These are phyloP conservation scores for Buddleja alternifolia DNA, from an alignment of 257 asterid genomes.

Conservation along the genomic window DNA sequence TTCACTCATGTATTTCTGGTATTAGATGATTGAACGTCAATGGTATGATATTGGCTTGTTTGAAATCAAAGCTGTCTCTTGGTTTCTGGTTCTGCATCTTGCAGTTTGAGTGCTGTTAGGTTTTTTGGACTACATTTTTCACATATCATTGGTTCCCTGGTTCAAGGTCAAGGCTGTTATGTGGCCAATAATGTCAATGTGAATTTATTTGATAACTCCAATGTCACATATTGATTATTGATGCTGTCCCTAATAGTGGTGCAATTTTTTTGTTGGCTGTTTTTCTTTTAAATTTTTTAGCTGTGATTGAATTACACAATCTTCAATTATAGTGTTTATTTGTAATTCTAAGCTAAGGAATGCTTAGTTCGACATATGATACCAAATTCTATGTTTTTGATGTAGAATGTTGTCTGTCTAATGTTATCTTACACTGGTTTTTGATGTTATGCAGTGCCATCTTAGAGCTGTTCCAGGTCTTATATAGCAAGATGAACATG, in stretches of 20 bases:
- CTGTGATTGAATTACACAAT: background rate
- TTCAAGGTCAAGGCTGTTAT: no score
- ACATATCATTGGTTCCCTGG: no score
- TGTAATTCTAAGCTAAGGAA: background rate
- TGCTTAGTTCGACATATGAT: background rate
- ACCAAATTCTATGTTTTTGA: background rate
- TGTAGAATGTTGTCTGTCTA: background rate
- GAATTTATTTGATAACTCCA: no score
- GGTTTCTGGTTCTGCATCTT: background rate
- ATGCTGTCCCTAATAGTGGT: no score
- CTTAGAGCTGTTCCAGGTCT: conserved; percentile 27
- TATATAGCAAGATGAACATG: conserved; percentile 3
- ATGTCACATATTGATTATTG: no score
- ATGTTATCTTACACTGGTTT: conserved; percentile 1
- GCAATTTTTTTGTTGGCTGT: background rate
- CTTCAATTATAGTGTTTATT: background rate
- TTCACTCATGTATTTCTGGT: background rate
- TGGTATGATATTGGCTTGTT: background rate
- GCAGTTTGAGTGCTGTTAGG: no score
- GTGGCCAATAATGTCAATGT: no score
- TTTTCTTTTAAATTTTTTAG: background rate
- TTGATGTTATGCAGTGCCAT: conserved; percentile 46
- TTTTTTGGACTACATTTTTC: no score
- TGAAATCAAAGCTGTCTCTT: background rate
- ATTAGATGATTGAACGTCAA: background rate